phyloP scores from a whole-genome alignment of 108 stramenopile species.

The Cylindrotheca closterium region DNA sequence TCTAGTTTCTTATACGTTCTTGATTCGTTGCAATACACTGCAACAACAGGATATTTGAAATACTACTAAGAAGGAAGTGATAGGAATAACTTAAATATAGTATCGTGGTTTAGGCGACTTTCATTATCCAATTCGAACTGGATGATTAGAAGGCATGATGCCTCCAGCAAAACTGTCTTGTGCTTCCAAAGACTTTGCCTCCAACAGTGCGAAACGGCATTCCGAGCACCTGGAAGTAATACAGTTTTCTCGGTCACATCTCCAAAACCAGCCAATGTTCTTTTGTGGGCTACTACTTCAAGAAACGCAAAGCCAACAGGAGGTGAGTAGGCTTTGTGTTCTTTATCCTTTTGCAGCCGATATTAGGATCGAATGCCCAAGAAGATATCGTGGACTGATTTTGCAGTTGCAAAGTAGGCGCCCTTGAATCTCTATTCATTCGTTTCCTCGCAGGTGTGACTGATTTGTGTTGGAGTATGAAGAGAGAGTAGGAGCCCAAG shows the following conservation, averaged over 20 bases:
- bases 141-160: constrained; percentile 39
- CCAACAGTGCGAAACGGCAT: constrained; percentile 14
- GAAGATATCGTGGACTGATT: neutral
- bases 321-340: constrained; percentile 4
- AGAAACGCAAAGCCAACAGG: constrained; percentile 1
- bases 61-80: too few relatives aligned
- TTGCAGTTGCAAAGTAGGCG: neutral
- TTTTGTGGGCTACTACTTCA: constrained; percentile 10
- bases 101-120: constrained; percentile 27
- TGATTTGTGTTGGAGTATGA: neutral
- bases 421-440: neutral
- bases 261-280: neutral
- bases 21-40: too few relatives aligned
- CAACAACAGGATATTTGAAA: too few relatives aligned
- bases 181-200: constrained; percentile 16
- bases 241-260: constrained; percentile 1
- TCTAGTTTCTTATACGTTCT: too few relatives aligned
- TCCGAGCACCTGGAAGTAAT: constrained; percentile 17
- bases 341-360: neutral
- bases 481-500: neutral
- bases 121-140: constrained; percentile 44
- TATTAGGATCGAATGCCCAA: neutral
- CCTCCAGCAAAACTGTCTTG: constrained; percentile 29
- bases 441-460: neutral
- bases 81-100: too few relatives aligned